phyloP scores from a whole-genome alignment of 495 filamentous ascomycete genomes.

The Tricharina praecox region DNA sequence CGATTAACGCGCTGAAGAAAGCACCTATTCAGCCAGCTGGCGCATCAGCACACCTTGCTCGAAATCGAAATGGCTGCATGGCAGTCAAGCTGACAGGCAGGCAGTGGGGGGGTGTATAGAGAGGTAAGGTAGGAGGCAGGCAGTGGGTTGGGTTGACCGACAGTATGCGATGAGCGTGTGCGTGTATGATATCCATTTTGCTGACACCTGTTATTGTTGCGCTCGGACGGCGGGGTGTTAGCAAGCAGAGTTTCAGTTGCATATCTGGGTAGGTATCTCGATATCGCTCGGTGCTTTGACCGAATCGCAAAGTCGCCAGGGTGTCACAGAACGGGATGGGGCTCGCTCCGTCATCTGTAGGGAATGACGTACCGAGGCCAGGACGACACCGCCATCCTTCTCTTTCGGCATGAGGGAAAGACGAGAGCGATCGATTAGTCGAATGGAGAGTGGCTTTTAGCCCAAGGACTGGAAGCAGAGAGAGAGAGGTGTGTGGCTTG shows the following conservation, averaged over 20 bases:
- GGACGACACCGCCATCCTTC: conserved; percentile 77
- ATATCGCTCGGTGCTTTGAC: too few species aligned
- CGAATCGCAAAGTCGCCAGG: background rate
- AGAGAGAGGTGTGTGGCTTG: too few species aligned
- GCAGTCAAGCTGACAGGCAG: too few species aligned
- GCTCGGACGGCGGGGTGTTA: background rate
- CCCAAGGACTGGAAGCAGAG: too few species aligned
- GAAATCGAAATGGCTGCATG: too few species aligned
- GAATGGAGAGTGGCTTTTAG: too few species aligned
- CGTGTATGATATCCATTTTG: conserved; percentile 77
- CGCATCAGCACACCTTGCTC: conserved; percentile 8
- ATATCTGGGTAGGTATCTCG: too few species aligned
- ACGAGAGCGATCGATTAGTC: too few species aligned
- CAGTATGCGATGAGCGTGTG: conserved; percentile 74
- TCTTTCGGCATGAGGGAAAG: conserved; percentile 50
- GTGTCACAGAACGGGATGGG: conserved; percentile 10
- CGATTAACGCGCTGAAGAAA: conserved; percentile 76
- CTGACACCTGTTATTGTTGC: conserved; percentile 52
- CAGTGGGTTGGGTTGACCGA: too few species aligned
- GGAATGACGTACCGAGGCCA: conserved; percentile 43
- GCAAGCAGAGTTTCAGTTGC: conserved; percentile 3
- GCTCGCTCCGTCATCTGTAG: too few species aligned
- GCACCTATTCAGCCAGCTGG: conserved; percentile 37
- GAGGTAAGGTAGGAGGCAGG: background rate
- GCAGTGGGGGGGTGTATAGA: too few species aligned